Conservation (phyloP, 129 eudicot species). For the Helichrysum umbraculigerum region DNA sequence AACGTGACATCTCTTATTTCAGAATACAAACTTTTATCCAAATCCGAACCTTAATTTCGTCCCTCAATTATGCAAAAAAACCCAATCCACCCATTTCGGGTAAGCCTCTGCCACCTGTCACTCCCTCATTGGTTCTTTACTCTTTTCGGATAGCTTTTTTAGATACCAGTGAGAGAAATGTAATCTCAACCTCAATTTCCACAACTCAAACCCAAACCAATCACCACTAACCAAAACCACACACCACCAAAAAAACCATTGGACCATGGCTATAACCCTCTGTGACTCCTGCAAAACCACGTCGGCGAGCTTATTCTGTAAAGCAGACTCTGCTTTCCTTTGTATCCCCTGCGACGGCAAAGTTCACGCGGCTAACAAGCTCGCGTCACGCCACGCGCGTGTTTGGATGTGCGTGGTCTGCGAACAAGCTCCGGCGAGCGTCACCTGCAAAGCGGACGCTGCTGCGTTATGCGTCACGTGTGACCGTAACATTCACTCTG, state of each 20-base stretch:
- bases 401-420: conserved; percentile 92
- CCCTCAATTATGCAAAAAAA: conserved; percentile 14
- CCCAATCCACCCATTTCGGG: conserved; percentile 35
- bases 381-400: conserved; percentile 88
- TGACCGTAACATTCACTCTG: conserved; percentile 79
- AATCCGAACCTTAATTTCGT: conserved; percentile 14
- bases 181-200: neutral
- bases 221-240: neutral
- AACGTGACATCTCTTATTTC: neutral
- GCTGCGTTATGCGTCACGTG: conserved; percentile 73
- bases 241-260: conserved; percentile 28
- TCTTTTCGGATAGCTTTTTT: conserved; percentile 16
- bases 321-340: conserved; percentile 80
- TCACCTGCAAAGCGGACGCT: conserved; percentile 94
- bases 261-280: conserved; percentile 49
- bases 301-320: conserved; percentile 66
- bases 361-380: conserved; percentile 91
- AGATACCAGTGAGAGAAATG: conserved; percentile 23
- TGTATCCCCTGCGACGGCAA: conserved; percentile 66
- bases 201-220: neutral
- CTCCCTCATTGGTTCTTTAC: conserved; percentile 24
- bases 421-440: conserved; percentile 76
- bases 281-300: conserved; percentile 83
- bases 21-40: neutral
- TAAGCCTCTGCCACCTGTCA: conserved; percentile 42